phyloP scores from a whole-genome alignment of 371 early-diverging fungal genomes.

The Zychaea mexicana region DNA sequence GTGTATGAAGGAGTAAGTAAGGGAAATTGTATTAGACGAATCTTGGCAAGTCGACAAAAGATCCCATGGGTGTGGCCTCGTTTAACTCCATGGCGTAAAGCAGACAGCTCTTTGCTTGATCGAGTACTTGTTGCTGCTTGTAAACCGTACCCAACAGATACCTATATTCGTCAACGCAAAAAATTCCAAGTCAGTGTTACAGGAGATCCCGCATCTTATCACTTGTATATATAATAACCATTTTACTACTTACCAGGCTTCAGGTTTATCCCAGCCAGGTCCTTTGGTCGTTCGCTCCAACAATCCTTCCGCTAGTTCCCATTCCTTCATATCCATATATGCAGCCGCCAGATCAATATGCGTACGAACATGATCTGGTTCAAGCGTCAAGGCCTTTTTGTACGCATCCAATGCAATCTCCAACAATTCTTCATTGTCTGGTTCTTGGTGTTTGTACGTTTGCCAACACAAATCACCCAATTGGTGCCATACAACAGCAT shows the following conservation, averaged over 20 bases:
- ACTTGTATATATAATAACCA: background rate
- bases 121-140: conserved; percentile 22
- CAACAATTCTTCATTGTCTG: conserved; percentile 12
- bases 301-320: conserved; percentile 34
- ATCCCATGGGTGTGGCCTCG: conserved; percentile 21
- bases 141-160: conserved; percentile 27
- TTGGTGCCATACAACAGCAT: conserved; percentile 59
- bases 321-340: conserved; percentile 17
- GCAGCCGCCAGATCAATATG: conserved; percentile 27
- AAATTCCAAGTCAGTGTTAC: background rate
- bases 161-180: conserved; percentile 45
- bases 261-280: conserved; percentile 34
- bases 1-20: too few species aligned
- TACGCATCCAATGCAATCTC: conserved; percentile 45
- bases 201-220: background rate
- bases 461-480: conserved; percentile 43
- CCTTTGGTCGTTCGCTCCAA: conserved; percentile 30
- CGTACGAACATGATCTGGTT: conserved; percentile 31
- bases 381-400: conserved; percentile 47
- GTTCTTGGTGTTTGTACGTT: background rate
- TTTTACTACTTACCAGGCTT: conserved; percentile 40
- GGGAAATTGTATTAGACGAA: too few species aligned
- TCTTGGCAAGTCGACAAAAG: background rate
- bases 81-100: conserved; percentile 34
- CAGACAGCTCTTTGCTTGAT: conserved; percentile 35